Evolutionary conservation across 768 basidiomycete species (phyloP).

Genomic region (Boletus vinaceobasis): DNA sequence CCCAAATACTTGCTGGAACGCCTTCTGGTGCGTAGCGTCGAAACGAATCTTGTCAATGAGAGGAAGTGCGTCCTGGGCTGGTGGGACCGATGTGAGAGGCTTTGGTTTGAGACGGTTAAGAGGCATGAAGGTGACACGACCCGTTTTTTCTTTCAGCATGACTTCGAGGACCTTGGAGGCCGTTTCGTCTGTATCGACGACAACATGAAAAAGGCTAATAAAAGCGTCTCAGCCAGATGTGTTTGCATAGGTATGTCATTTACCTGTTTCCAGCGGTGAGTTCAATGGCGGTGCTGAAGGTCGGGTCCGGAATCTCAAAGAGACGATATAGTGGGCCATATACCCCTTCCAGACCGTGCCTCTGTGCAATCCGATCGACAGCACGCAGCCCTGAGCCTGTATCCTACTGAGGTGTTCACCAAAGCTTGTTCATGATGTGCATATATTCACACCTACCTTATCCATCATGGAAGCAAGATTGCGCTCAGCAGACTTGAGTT

Average conservation of each 20-base stretch:
- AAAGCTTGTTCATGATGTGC: not conserved
- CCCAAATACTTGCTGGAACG: constrained; percentile 96
- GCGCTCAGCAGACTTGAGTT: constrained; percentile 79
- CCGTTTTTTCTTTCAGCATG: constrained; percentile 91
- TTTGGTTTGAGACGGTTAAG: constrained; percentile 90
- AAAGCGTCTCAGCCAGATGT: constrained; percentile 2
- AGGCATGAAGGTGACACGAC: constrained; percentile 97
- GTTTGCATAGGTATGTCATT: not conserved
- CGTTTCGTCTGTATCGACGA: constrained; percentile 95
- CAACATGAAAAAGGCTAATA: constrained; percentile 84
- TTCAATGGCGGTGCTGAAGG: constrained; percentile 90
- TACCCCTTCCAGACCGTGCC: constrained; percentile 74
- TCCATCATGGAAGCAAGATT: constrained; percentile 90
- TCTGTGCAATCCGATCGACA: constrained; percentile 78
- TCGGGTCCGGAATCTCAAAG: constrained; percentile 83
- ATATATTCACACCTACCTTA: constrained; percentile 50
- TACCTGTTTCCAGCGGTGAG: constrained; percentile 95
- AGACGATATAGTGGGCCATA: constrained; percentile 93
- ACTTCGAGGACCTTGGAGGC: constrained; percentile 87
- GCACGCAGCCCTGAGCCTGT: constrained; percentile 86
- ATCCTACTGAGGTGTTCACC: constrained; percentile 51
- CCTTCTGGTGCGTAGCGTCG: constrained; percentile 66
- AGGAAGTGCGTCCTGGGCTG: constrained; percentile 73
- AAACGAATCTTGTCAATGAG: constrained; percentile 81
- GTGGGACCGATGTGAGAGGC: constrained; percentile 50